phyloP scores from a whole-genome alignment of 2,329 filamentous ascomycete genomes.

The Colletotrichum cuscutae region DNA sequence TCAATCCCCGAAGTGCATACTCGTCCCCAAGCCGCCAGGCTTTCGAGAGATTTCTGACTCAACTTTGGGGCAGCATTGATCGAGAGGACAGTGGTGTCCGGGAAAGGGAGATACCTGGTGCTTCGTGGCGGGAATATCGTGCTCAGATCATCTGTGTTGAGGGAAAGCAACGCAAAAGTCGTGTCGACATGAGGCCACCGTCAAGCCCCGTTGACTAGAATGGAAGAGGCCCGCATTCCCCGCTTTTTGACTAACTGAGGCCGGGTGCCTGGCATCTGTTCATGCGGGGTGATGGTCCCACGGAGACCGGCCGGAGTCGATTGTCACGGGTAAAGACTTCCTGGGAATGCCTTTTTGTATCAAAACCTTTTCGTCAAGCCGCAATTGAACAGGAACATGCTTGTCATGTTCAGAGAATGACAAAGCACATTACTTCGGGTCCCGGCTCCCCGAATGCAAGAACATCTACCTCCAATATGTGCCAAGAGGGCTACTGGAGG shows the following conservation, averaged over 20 bases:
- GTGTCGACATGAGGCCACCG: background rate
- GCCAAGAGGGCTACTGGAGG: too few species aligned
- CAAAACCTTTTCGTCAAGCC: background rate
- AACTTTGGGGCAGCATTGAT: too few species aligned
- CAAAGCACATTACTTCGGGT: background rate
- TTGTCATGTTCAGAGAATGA: too few species aligned
- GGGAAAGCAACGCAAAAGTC: background rate
- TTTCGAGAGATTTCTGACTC: too few species aligned
- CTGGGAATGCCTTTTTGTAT: background rate
- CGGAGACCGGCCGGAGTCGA: slow-evolving; percentile 10
- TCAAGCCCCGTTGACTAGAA: background rate
- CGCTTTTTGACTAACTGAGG: background rate
- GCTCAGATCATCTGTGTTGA: too few species aligned
- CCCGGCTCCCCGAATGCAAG: background rate
- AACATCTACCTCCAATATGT: too few species aligned
- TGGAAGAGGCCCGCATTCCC: background rate
- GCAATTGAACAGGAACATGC: background rate
- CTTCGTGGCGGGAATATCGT: too few species aligned
- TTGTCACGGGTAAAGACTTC: background rate
- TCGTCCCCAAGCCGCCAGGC: too few species aligned
- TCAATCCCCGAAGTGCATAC: too few species aligned
- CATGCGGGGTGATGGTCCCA: slow-evolving; percentile 6
- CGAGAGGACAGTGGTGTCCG: too few species aligned
- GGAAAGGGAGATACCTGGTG: too few species aligned
- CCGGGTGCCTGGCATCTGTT: background rate